These are phyloP conservation scores for Setaria italica DNA, from an alignment of 202 grass and related monocot genomes.

Conservation along the genomic window DNA sequence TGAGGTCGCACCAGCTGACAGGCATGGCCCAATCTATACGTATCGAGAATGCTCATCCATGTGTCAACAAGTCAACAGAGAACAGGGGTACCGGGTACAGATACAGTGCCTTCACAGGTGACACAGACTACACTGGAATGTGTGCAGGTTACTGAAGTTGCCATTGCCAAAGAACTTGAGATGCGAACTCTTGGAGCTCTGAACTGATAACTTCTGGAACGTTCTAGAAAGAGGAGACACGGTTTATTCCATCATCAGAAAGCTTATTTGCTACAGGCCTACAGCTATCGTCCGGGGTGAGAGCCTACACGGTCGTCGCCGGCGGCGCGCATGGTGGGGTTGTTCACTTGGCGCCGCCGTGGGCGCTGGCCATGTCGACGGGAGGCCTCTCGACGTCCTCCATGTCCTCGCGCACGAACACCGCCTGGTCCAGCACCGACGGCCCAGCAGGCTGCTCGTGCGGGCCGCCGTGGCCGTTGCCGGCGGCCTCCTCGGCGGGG, in stretches of 20 bases:
- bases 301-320: no score
- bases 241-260: not conserved
- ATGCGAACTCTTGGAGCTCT: not conserved
- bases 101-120: no score
- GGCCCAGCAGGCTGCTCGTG: not conserved
- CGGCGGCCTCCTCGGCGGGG: slow-evolving; percentile 52
- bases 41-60: no score
- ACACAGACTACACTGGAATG: no score
- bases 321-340: not conserved
- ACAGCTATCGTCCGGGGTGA: not conserved
- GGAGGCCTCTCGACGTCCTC: slow-evolving; percentile 65
- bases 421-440: slow-evolving; percentile 61
- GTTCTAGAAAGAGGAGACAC: not conserved
- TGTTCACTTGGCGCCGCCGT: not conserved
- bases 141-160: not conserved
- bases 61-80: no score
- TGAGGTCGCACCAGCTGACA: no score
- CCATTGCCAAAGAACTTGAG: not conserved
- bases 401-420: slow-evolving; percentile 69
- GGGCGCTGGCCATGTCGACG: slow-evolving; percentile 19
- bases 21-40: no score
- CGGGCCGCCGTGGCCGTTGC: not conserved
- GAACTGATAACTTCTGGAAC: not conserved
- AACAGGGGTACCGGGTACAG: no score
- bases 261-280: not conserved